Conservation (phyloP, 2,329 filamentous ascomycete genomes). For the Talaromyces islandicus region DNA sequence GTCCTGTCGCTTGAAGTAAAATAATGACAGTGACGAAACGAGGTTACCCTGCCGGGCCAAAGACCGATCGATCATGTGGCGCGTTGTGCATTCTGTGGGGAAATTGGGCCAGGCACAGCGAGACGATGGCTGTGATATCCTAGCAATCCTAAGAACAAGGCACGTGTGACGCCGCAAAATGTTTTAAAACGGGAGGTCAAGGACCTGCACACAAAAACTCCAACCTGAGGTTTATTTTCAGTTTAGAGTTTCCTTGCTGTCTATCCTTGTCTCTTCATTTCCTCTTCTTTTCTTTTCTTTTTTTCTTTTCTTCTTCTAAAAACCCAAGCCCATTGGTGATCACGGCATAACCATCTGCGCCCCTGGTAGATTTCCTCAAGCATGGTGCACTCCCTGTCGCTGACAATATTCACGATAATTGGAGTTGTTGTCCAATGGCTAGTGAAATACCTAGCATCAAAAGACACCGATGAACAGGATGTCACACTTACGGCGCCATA, state of each 20-base stretch:
- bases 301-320: not conserved
- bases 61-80: constrained; percentile 12
- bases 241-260: constrained; percentile 1
- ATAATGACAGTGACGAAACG: not conserved
- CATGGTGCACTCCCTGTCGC: constrained; percentile 29
- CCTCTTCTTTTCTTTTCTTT: constrained; percentile 1
- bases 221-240: not conserved
- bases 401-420: constrained; percentile 23
- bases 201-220: not conserved
- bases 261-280: constrained; percentile 4
- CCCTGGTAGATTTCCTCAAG: constrained; percentile 8
- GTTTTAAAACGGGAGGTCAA: constrained; percentile 2
- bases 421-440: constrained; percentile 21
- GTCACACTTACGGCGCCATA: constrained; percentile 31
- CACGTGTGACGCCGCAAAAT: constrained; percentile 8
- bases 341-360: not conserved
- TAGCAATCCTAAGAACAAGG: not conserved
- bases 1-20: not conserved
- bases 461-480: constrained; percentile 15
- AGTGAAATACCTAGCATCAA: constrained; percentile 12
- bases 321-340: not conserved
- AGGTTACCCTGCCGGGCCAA: constrained; percentile 4
- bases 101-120: constrained; percentile 8
- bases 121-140: constrained; percentile 5
- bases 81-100: constrained; percentile 13